Conservation (phyloP, 2,329 filamentous ascomycete genomes). For the Tricladium varicosporioides region DNA sequence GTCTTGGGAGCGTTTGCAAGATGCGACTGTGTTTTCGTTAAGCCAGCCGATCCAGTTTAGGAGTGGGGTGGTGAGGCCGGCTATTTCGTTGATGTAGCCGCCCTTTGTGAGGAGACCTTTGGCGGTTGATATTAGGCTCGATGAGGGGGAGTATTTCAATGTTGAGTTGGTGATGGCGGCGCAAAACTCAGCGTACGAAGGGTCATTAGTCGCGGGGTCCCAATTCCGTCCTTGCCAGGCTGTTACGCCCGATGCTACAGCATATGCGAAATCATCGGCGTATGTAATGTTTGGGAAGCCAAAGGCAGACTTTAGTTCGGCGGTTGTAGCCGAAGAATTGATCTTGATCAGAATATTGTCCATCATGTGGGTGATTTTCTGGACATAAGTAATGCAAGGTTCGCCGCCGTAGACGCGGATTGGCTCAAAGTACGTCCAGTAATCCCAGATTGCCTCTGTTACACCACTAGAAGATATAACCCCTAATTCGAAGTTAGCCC, state of each 20-base stretch:
- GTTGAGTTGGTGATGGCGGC: slow-evolving; percentile 49
- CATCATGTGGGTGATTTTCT: slow-evolving; percentile 57
- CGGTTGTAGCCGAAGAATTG: slow-evolving; percentile 40
- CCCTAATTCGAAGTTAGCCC: slow-evolving; percentile 28
- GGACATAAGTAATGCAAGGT: slow-evolving; percentile 63
- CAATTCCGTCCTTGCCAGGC: slow-evolving; percentile 57
- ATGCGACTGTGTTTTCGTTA: slow-evolving; percentile 41
- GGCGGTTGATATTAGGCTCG: slow-evolving; percentile 65
- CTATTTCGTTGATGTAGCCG: slow-evolving; percentile 43
- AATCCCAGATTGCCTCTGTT: slow-evolving; percentile 74
- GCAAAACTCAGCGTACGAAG: slow-evolving; percentile 52
- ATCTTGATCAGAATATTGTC: slow-evolving; percentile 55
- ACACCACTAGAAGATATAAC: slow-evolving; percentile 80
- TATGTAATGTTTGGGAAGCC: slow-evolving; percentile 44
- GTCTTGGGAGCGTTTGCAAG: slow-evolving; percentile 43
- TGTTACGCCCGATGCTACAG: slow-evolving; percentile 43
- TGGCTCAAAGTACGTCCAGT: slow-evolving; percentile 64
- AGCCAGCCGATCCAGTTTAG: slow-evolving; percentile 58
- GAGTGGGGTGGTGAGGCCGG: slow-evolving; percentile 45
- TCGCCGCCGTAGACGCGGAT: slow-evolving; percentile 54
- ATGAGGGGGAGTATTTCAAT: slow-evolving; percentile 58
- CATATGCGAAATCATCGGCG: slow-evolving; percentile 49
- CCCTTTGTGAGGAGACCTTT: slow-evolving; percentile 44
- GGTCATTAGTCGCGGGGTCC: slow-evolving; percentile 53
- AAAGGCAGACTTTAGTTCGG: slow-evolving; percentile 51